Evolutionary conservation across 345 rosid genomes (phyloP).

Genomic region (Boechera stricta): DNA sequence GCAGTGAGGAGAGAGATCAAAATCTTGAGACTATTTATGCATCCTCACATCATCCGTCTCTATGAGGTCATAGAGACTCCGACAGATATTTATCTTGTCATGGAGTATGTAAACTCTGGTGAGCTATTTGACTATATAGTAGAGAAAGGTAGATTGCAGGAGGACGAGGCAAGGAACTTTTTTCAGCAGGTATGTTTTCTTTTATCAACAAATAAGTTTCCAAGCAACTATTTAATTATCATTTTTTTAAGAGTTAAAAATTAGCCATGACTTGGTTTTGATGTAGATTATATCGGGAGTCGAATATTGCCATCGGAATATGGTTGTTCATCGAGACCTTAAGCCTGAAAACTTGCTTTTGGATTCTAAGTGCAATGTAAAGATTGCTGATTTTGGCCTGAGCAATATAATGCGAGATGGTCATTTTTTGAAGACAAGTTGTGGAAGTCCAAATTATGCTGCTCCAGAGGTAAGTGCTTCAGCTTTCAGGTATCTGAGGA

Average conservation of each 20-base stretch:
- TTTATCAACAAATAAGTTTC: constrained; percentile 12
- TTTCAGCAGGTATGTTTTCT: constrained; percentile 81
- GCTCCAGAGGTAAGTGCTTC: constrained; percentile 65
- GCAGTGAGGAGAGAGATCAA: constrained; percentile 95
- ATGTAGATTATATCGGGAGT: constrained; percentile 92
- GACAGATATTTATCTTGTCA: constrained; percentile 77
- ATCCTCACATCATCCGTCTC: constrained; percentile 91
- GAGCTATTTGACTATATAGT: constrained; percentile 95
- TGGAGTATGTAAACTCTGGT: constrained; percentile 95
- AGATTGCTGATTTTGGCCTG: constrained; percentile 97
- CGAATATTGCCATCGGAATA: constrained; percentile 88
- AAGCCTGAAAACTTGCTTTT: constrained; percentile 96
- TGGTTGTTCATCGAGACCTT: constrained; percentile 96
- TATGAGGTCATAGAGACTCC: constrained; percentile 94
- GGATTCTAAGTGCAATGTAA: constrained; percentile 89
- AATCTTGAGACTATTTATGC: constrained; percentile 88
- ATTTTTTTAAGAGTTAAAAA: not conserved
- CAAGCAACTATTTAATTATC: not conserved
- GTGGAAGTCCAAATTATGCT: constrained; percentile 99
- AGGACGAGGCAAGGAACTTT: constrained; percentile 90
- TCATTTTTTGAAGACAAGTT: constrained; percentile 86
- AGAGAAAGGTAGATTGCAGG: constrained; percentile 89
- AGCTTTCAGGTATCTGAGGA: constrained; percentile 8
- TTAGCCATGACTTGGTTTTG: constrained; percentile 28
- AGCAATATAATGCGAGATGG: constrained; percentile 98